Evolutionary conservation across 2,329 filamentous ascomycete genomes (phyloP), one percentile per base, ranked within the genome.

Genomic region (Calonectria crousiana): DNA sequence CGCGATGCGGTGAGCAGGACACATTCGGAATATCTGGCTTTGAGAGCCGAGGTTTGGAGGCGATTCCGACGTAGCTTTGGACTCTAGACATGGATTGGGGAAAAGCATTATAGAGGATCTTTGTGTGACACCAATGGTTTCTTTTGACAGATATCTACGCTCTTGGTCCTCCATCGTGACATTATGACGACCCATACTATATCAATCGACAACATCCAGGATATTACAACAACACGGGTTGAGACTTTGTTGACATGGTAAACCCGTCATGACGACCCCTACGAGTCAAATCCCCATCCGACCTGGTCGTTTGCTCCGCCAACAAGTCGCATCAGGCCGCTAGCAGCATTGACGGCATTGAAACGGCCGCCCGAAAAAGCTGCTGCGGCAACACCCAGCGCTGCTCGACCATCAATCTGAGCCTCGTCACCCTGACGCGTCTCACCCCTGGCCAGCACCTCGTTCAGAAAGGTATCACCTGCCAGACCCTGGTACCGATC

Each of bases 251-350:
- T 36, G 6, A 36, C n/a, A 52, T 28, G 56, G 32, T 38, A 32
- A 14, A 60, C 14, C 34, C 56, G 5, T 10, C 34, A 28, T 53
- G 8, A 34, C 32, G 8, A 32, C 30, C 16, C 18, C 70, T n/a
- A 79, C 1, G 75, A 77, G 6, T 79, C 77, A 11, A 79, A 79
- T 0, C 78, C 77, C 78, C 78, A 79, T 36, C 78, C 78, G 11
- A 79, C 44, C 52, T 71, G 75, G 6, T 79, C 78, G 10, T 62
- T 76, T 1, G 69, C 38, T 5, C 68, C 73, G 4, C 71, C 77
- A 4, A 67, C 73, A 13, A 78, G 44, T 0, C 70, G 67, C 76
- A 79, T 75, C 56, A 79, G 6, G 23, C 67, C 74, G 34, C 53
- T 79, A 11, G 66, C 76, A 20, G 69, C 49, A 1, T 26, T 71